Evolutionary conservation across 768 basidiomycete species (phyloP).

Genomic region (Panus rudis): DNA sequence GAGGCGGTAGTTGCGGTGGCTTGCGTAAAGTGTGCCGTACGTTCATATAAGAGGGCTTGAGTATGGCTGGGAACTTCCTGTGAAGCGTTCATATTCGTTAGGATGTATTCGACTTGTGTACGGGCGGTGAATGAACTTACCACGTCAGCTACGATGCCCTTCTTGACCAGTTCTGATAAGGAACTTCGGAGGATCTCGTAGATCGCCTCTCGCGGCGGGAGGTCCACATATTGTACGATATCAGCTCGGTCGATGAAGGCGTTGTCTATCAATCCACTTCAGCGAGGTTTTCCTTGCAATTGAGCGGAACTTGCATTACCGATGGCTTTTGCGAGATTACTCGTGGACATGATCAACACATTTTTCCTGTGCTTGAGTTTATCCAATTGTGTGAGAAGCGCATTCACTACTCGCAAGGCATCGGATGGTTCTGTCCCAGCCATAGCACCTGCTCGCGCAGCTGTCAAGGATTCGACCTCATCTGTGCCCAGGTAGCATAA

Average conservation of each 20-base stretch:
- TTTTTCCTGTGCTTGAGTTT: slow-evolving; percentile 91
- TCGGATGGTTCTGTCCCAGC: slow-evolving; percentile 95
- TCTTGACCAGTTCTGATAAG: slow-evolving; percentile 69
- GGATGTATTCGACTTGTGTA: neutral
- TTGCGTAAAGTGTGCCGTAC: slow-evolving; percentile 12
- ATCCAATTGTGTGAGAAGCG: slow-evolving; percentile 93
- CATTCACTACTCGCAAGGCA: slow-evolving; percentile 91
- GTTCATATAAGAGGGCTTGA: slow-evolving; percentile 52
- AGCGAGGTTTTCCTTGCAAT: neutral
- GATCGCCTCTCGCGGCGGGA: slow-evolving; percentile 85
- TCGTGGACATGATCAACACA: slow-evolving; percentile 93
- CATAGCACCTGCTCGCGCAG: slow-evolving; percentile 91
- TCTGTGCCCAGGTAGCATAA: slow-evolving; percentile 40
- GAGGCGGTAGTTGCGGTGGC: neutral
- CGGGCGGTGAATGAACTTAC: slow-evolving; percentile 35
- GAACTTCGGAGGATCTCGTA: slow-evolving; percentile 88
- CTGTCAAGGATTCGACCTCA: slow-evolving; percentile 94
- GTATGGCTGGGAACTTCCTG: slow-evolving; percentile 59
- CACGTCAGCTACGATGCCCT: slow-evolving; percentile 57
- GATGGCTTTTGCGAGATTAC: slow-evolving; percentile 91
- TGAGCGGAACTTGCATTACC: slow-evolving; percentile 38
- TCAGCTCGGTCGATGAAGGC: slow-evolving; percentile 98
- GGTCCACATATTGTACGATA: slow-evolving; percentile 89
- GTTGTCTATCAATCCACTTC: slow-evolving; percentile 63
- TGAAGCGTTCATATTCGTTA: neutral